These are phyloP conservation scores for Pseudogymnoascus sp. DNA, from an alignment of 2,329 filamentous ascomycete species.

Conservation along the genomic window DNA sequence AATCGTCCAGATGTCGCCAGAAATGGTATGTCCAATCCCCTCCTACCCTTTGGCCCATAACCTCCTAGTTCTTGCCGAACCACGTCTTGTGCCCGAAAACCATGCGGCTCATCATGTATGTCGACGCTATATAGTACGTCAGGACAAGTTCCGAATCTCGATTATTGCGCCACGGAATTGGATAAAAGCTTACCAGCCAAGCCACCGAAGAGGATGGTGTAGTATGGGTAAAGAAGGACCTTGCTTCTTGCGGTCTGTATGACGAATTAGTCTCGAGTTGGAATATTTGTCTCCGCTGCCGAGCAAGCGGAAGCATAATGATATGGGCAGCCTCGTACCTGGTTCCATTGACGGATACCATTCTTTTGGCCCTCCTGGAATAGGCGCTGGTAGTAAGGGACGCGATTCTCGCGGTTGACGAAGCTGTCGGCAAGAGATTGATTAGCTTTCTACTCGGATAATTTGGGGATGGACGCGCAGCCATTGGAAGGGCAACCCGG, in stretches of 20 bases:
- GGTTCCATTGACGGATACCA: constrained; percentile 66
- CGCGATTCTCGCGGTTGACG: constrained; percentile 67
- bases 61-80: constrained; percentile 49
- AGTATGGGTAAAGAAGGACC: constrained; percentile 61
- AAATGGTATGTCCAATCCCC: not conserved
- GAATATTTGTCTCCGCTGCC: constrained; percentile 10
- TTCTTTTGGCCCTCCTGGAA: constrained; percentile 67
- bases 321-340: constrained; percentile 48
- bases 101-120: constrained; percentile 70
- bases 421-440: constrained; percentile 29
- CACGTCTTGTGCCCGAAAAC: constrained; percentile 72
- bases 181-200: constrained; percentile 47
- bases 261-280: constrained; percentile 10
- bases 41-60: not conserved
- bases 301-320: not conserved
- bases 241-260: constrained; percentile 56
- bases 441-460: constrained; percentile 19
- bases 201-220: constrained; percentile 54
- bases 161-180: not conserved
- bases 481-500: constrained; percentile 2
- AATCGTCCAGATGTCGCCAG: not conserved
- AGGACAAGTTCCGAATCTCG: not conserved
- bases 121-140: constrained; percentile 29
- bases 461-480: not conserved
- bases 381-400: constrained; percentile 64